Conservation (phyloP, 169 alveolate species). For the Eimeria acervulina region DNA sequence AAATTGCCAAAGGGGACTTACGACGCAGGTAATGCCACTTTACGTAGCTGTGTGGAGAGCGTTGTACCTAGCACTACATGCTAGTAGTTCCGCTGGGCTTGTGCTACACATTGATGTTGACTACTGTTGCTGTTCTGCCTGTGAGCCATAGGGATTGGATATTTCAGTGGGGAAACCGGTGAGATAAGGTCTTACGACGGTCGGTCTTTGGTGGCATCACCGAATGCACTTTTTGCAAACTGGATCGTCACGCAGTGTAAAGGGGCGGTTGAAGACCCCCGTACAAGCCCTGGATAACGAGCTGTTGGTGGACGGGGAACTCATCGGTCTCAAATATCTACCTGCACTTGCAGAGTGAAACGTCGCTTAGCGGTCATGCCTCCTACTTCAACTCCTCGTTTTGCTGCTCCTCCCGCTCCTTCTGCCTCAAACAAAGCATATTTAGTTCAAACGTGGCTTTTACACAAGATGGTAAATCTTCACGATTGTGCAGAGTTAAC, state of each 20-base stretch:
- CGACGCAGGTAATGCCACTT: slow-evolving; percentile 52
- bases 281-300: neutral
- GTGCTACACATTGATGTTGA: neutral
- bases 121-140: neutral
- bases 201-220: slow-evolving; percentile 37
- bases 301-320: neutral
- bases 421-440: neutral
- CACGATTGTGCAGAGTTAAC: neutral
- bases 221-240: slow-evolving; percentile 57
- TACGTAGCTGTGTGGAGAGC: neutral
- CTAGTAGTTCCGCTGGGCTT: neutral
- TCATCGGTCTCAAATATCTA: neutral
- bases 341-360: neutral
- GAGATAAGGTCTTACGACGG: slow-evolving; percentile 26
- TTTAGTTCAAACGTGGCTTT: neutral
- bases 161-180: slow-evolving; percentile 48
- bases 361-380: neutral
- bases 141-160: slow-evolving; percentile 14
- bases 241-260: slow-evolving; percentile 77
- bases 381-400: neutral
- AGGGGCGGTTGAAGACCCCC: slow-evolving; percentile 11
- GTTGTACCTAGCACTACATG: neutral
- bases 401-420: neutral
- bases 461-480: neutral
- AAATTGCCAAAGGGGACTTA: slow-evolving; percentile 65